Base-by-base conservation (phyloP, 2,329 filamentous ascomycete species). In the Rutstroemia sp. region DNA sequence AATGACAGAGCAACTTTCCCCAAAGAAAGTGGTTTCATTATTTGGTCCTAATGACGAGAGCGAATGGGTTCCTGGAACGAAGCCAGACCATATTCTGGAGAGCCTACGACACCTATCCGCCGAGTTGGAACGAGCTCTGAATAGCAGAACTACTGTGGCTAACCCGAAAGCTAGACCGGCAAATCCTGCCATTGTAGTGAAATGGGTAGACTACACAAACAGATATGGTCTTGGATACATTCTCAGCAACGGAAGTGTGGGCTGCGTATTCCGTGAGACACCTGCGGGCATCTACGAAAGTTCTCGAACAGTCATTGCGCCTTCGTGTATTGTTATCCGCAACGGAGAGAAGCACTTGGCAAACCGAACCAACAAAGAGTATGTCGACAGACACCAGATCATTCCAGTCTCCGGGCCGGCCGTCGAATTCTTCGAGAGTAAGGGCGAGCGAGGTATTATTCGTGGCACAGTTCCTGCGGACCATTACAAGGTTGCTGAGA, bases 181-280 rank as follows among this genome's bases (percentile, higher is more conserved):
- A 55, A 71, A 86, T 68, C 79, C 86, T 67, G 73, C 84, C 67
- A 80, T 86, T 46, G 83, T 86, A 12, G 81, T 86, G 10, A 90
- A 92, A 68, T 94, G 89, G 89, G 89, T 94, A 6, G 89, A 94
- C 69, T 94, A 94, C 70, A 90, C 88, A 58, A 90, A 91, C 71
- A 91, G 91, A 69, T 90, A 91, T 69, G 89, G 89, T 12, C 78
- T 94, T 16, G 89, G 89, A 38, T 94, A 92, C 66, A 90, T 92
- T 57, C 75, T 94, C 54, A 89, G 89, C 60, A 87, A 92, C 62
- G 88, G 89, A 30, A 90, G 85, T 60, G 85, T 92, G 19, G 89
- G 88, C 16, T 91, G 87, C 62, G 81, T 86, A 49, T 73, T 71
- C 56, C 80, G 79, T 57, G 79, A 83, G 53, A 77, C 78, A 2